Base-by-base conservation (phyloP, 768 basidiomycete species). In the Leccinum fibrillosum region DNA sequence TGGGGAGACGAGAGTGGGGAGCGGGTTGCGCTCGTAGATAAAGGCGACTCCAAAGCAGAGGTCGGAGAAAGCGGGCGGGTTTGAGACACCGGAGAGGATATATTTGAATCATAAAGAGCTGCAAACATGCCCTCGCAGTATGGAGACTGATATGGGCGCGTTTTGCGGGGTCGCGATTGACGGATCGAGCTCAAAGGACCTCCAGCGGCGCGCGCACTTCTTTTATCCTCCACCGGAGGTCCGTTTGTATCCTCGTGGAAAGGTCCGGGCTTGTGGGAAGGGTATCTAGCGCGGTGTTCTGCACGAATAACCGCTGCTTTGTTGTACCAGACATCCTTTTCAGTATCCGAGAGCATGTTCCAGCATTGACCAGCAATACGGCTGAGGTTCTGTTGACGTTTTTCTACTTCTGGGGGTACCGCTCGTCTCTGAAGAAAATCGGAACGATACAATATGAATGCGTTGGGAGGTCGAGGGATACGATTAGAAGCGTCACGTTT, bases 401-500 rank as follows among this genome's bases (percentile, higher is more conserved):
- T 76, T 68, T 82, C 80, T 37, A 80, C 72, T 23, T 76, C 70
- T 15, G 72, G 66, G 3, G 80, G 78, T 47, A 82, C 75, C 11
- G 72, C 58, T 19, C 72, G 72, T 2, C 70, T 74, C 61, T 78
- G 77, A 11, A 84, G 73, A 25, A 82, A 75, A 59, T 82, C 76
- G 23, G 80, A 81, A 45, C 84, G 76, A 70, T 79, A 85, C 51
- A 85, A 71, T 62, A 85, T 80, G 69, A 85, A 85, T 13, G 84
- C 81, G 64, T 85, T 84, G 13, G 80, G 68, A 0, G 84, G 79
- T 7, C 83, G 76, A 32, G 78, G 77, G 19, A 79, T 75, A 49
- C 76, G 76, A 44, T 68, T 62, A 15, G 53, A 21, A 23, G 61
- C 50, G n/a, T 56, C 45, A 15, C 13, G 53, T 25, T 45, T 60